A percentile compares a stretch with the other conserved stretches of the same genome.
Conservation (phyloP, 768 basidiomycete genomes). For the Peribolospora kevripleyi region DNA sequence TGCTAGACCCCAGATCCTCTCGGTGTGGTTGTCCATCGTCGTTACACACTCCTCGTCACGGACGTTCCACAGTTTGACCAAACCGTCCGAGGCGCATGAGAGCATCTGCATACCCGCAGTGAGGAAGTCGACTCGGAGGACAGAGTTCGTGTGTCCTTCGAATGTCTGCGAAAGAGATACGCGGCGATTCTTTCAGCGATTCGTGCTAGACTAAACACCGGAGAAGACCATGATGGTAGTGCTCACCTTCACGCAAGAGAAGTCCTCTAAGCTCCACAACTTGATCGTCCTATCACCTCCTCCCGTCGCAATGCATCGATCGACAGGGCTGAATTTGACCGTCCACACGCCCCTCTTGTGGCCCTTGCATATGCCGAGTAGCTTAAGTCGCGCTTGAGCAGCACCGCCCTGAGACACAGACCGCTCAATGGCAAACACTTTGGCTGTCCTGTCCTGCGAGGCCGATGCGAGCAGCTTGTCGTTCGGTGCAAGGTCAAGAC, state of each 20-base stretch:
- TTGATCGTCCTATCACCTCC: conserved; percentile 88
- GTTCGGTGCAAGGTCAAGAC: conserved; percentile 75
- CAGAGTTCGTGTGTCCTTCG: conserved; percentile 94
- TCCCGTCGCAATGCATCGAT: conserved; percentile 68
- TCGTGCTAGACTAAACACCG: not conserved
- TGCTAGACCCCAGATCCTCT: conserved; percentile 97
- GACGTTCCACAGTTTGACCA: conserved; percentile 89
- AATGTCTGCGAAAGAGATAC: conserved; percentile 39
- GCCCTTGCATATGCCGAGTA: conserved; percentile 72
- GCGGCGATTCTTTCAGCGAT: not conserved
- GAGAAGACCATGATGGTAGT: not conserved
- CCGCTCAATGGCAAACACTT: conserved; percentile 53
- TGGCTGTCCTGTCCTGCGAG: conserved; percentile 85
- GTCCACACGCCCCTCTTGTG: conserved; percentile 94
- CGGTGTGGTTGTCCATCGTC: conserved; percentile 91
- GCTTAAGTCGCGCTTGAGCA: conserved; percentile 42
- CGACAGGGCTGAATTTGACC: conserved; percentile 61
- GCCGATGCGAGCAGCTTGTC: conserved; percentile 72
- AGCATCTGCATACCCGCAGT: conserved; percentile 62
- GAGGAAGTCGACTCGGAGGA: conserved; percentile 74
- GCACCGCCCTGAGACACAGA: conserved; percentile 18
- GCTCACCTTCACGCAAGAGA: conserved; percentile 47
- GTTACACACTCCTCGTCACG: conserved; percentile 61
- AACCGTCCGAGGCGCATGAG: conserved; percentile 73
- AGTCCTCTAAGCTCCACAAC: conserved; percentile 83